Evolutionary conservation across 2,329 filamentous ascomycete genomes (phyloP), one percentile per base, ranked within the genome.

Genomic region (Talaromyces sp.): DNA sequence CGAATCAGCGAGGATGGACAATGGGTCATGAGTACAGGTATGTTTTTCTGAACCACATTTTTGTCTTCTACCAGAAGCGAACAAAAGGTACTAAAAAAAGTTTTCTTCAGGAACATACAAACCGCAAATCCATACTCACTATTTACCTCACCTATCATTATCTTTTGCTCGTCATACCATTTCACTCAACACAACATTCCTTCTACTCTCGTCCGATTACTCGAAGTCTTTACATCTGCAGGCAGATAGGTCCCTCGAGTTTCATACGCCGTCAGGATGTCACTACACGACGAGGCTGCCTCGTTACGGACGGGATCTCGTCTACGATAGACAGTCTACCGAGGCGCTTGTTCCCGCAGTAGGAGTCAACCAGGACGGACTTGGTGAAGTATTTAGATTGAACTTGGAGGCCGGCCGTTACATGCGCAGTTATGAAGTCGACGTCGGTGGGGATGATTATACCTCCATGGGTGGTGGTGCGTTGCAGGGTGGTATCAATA

Each of bases 21-120:
- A 70, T 99, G 94, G 92, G 85, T 94, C 40, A 94, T 97, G 89
- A 95, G 89, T 68, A 95, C 92, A 54, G 91, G 91, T 78, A 84
- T 60, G 53, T 43, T 28, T 33, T 33, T 22, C 10, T 36, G 5
- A 35, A 17, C 35, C 31, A 2, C 1, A n/a, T n/a, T 13, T 10
- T 22, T 28, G 21, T 43, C 31, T 40, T 33, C 63, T 22, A 8
- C 25, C 5, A 1, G 43, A 31, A 9, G 25, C n/a, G 25, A 28
- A 28, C 25, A 4, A 28, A 33, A 48, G 25, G 17, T 19, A 25
- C 28, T 48, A 48, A 48, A 35, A 33, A 33, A 19, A 33, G 11
- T 22, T 60, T 46, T 51, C 21, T 31, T 31, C 40, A 82, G 82
- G 84, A 64, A 86, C 84, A 33, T 86, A 85, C 71, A 84, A 89